Evolutionary conservation across 129 eudicot genomes (phyloP).

Genomic region (Pseudognaphalium luteoalbum): DNA sequence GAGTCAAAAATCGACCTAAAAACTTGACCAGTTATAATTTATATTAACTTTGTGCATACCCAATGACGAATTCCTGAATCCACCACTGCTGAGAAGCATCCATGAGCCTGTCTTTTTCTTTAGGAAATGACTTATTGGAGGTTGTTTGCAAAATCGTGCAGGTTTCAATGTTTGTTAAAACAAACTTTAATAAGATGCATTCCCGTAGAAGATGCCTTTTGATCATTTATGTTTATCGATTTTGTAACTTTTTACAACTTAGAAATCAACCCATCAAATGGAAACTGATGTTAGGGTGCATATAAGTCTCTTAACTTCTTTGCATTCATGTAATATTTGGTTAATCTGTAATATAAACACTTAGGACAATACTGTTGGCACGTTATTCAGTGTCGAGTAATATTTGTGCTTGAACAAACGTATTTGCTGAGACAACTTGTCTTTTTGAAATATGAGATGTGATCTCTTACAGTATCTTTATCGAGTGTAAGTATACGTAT

Average conservation of each 20-base stretch:
- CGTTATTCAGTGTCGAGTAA: not conserved
- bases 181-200: not conserved
- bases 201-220: not conserved
- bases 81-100: too few species aligned
- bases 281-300: not conserved
- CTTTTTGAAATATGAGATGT: not conserved
- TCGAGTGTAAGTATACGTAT: too few species aligned
- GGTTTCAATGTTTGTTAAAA: conserved; percentile 8
- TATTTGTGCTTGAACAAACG: not conserved
- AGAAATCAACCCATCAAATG: not conserved
- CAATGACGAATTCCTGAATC: too few species aligned
- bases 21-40: too few species aligned
- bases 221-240: not conserved
- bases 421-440: not conserved
- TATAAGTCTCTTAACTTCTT: not conserved
- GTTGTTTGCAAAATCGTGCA: not conserved
- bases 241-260: not conserved
- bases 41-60: too few species aligned
- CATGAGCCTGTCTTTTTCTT: not conserved
- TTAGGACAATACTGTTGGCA: not conserved
- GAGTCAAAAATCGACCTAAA: too few species aligned
- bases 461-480: not conserved
- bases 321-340: not conserved
- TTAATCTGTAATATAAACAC: not conserved
- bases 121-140: conserved; percentile 4